Evolutionary conservation across 305 asterid genomes (phyloP).

Genomic region (Fraxinus paxiana): DNA sequence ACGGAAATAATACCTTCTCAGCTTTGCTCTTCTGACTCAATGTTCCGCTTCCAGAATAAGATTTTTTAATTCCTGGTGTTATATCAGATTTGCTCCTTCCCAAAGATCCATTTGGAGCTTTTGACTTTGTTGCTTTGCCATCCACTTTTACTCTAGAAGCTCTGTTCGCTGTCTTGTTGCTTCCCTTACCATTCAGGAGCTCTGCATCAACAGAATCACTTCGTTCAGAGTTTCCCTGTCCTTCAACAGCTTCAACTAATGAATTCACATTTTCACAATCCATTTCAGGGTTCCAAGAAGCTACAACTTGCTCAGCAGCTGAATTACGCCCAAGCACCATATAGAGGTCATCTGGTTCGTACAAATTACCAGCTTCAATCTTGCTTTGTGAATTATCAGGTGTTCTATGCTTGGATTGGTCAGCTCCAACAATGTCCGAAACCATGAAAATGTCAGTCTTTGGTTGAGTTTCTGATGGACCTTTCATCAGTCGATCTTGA

Average conservation of each 20-base stretch:
- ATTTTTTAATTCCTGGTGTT: constrained; percentile 35
- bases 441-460: constrained; percentile 50
- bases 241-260: constrained; percentile 33
- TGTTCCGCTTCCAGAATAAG: constrained; percentile 40
- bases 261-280: constrained; percentile 42
- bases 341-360: constrained; percentile 72
- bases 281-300: constrained; percentile 49
- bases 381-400: constrained; percentile 29
- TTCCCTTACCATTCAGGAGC: constrained; percentile 28
- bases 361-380: constrained; percentile 24
- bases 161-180: constrained; percentile 23
- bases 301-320: constrained; percentile 33
- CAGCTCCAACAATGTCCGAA: constrained; percentile 42
- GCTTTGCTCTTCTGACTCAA: constrained; percentile 39
- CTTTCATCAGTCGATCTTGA: constrained; percentile 39
- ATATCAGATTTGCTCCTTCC: constrained; percentile 54
- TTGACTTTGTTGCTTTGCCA: constrained; percentile 37
- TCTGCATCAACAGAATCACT: constrained; percentile 27
- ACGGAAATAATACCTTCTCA: constrained; percentile 41
- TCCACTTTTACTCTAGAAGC: constrained; percentile 35
- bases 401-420: constrained; percentile 22
- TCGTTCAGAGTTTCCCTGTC: constrained; percentile 21
- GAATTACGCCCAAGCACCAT: constrained; percentile 56
- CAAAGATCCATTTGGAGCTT: constrained; percentile 38
- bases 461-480: constrained; percentile 30